These are phyloP conservation scores for Zygosaccharomyces lentus DNA, from an alignment of 805 yeast species.

Conservation along the genomic window DNA sequence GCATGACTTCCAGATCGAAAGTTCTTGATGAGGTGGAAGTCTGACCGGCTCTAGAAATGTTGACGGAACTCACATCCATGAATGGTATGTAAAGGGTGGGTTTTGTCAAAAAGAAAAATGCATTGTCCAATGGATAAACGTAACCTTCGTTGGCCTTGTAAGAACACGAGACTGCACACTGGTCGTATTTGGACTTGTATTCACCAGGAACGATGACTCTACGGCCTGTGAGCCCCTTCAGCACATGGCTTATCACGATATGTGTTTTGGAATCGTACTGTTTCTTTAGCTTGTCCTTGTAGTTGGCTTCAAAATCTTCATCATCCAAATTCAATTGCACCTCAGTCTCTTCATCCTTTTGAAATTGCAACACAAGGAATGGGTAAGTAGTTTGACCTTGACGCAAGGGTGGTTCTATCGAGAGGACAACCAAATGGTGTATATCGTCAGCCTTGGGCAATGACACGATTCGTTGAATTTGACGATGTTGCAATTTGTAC, in stretches of 20 bases:
- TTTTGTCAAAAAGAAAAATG: constrained; percentile 85
- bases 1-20: constrained; percentile 79
- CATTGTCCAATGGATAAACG: constrained; percentile 86
- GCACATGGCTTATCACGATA: constrained; percentile 79
- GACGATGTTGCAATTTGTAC: constrained; percentile 86
- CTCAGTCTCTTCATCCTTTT: constrained; percentile 85
- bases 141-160: constrained; percentile 94
- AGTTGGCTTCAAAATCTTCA: constrained; percentile 70
- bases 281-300: constrained; percentile 67
- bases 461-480: constrained; percentile 84
- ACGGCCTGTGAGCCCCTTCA: constrained; percentile 85
- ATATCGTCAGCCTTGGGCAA: constrained; percentile 92
- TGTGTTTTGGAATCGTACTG: constrained; percentile 81
- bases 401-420: constrained; percentile 93
- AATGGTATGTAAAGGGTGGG: constrained; percentile 91
- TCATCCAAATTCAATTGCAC: constrained; percentile 83
- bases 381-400: constrained; percentile 98
- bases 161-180: constrained; percentile 87
- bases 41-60: constrained; percentile 85
- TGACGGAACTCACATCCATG: constrained; percentile 69
- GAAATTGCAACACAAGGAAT: constrained; percentile 83
- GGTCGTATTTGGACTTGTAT: constrained; percentile 68
- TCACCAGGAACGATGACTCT: constrained; percentile 82
- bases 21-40: constrained; percentile 77
- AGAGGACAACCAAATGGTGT: constrained; percentile 81